A percentile compares a stretch with the other conserved stretches of the same genome.
Conservation (phyloP, 2,329 filamentous ascomycete genomes). For the Fusarium secorum region DNA sequence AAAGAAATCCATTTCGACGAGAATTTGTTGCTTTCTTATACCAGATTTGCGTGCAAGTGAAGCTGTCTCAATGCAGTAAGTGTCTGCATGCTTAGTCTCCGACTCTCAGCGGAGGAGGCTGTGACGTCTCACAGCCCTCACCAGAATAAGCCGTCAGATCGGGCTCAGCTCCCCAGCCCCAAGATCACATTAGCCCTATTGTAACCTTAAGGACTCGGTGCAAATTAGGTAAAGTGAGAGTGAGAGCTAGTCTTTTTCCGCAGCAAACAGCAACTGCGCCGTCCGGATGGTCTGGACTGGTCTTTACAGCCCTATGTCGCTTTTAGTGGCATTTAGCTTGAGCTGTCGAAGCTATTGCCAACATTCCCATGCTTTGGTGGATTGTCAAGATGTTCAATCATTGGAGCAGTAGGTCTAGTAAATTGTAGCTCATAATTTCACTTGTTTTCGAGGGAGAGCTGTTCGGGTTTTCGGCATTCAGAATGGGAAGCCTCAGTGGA, state of each 20-base stretch:
- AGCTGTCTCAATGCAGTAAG: background rate
- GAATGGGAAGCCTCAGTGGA: background rate
- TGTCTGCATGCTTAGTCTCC: background rate
- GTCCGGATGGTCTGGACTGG: background rate
- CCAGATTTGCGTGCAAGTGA: background rate
- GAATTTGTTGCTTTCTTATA: conserved; percentile 12
- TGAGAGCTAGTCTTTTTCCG: too few relatives aligned
- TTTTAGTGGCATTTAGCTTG: background rate
- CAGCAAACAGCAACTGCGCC: background rate
- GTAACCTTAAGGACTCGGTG: conserved; percentile 25
- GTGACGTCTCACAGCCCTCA: conserved; percentile 16
- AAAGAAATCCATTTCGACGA: background rate
- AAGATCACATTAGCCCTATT: conserved; percentile 24
- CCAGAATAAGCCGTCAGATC: conserved; percentile 16
- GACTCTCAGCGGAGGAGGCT: conserved; percentile 24
- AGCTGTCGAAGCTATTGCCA: background rate
- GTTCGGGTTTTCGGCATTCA: background rate
- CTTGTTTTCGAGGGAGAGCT: background rate
- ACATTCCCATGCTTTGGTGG: background rate
- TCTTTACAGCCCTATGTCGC: background rate
- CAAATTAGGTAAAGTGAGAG: conserved; percentile 1
- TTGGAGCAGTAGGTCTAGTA: background rate
- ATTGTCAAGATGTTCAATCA: background rate
- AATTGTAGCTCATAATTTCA: background rate
- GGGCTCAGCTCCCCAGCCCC: conserved; percentile 19